Percentiles rank a stretch among this genome's conserved stretches.
phyloP scores from a whole-genome alignment of 768 basidiomycete species.

The Astraeus odoratus region DNA sequence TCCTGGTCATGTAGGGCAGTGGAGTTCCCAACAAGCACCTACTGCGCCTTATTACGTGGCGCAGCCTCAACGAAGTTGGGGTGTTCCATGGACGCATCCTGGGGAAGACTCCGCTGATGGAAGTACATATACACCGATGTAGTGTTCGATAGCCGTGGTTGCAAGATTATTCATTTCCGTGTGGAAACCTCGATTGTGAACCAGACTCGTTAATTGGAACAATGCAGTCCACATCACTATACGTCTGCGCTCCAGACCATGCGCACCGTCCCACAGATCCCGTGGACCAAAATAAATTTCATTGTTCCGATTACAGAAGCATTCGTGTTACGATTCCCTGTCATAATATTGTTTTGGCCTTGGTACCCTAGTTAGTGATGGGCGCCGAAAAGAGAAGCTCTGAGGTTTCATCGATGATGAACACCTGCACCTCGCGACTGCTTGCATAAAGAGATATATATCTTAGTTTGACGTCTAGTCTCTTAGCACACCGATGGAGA shows the following conservation, averaged over 20 bases:
- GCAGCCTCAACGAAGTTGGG: conserved; percentile 22
- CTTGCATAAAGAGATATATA: too few relatives aligned
- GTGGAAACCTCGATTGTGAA: not conserved
- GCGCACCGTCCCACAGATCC: not conserved
- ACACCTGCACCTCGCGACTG: too few relatives aligned
- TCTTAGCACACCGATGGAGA: too few relatives aligned
- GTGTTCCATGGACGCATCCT: conserved; percentile 34
- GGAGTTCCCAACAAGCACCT: conserved; percentile 13
- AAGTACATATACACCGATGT: conserved; percentile 23
- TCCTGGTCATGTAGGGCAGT: conserved; percentile 17
- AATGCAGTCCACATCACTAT: not conserved
- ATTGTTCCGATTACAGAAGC: too few relatives aligned
- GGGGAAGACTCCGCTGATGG: conserved; percentile 18
- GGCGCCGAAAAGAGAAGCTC: too few relatives aligned
- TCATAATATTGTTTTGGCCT: too few relatives aligned
- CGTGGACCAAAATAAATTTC: too few relatives aligned
- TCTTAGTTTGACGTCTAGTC: too few relatives aligned
- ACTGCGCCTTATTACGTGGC: conserved; percentile 7
- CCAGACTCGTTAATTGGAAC: not conserved
- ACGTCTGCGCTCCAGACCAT: not conserved
- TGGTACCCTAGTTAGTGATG: too few relatives aligned
- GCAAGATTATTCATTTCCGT: not conserved
- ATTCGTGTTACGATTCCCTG: too few relatives aligned
- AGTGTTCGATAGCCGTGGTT: conserved; percentile 9
- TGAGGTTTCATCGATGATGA: too few relatives aligned